Base-by-base conservation (phyloP, 495 filamentous ascomycete species). In the Jackrogersella minutella region DNA sequence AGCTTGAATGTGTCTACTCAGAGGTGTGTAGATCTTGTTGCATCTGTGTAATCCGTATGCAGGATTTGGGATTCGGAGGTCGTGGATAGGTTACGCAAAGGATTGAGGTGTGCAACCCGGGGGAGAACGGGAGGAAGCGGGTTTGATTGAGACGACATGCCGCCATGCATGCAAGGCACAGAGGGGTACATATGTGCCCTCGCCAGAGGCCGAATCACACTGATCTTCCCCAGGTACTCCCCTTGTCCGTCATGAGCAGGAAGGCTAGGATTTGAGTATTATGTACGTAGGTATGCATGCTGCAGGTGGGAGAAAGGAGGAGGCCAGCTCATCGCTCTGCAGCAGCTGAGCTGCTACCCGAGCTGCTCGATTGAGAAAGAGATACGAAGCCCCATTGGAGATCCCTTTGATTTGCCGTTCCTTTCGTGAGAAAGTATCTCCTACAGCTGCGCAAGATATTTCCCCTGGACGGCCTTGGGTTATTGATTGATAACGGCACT, bases 101-200 rank as follows among this genome's bases (percentile, higher is more conserved):
- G 44, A 49, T n/a, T 16, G n/a, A n/a, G 31, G 24, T 31, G 52
- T 55, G 52, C 28, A 10, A 36, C 40, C 28, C 30, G 26, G 36
- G 49, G 37, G 50, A 40, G 39, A 21, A 17, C 43, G 51, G 51
- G 41, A 19, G 33, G 52, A 55, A 41, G 52, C 34, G 36, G 33
- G 37, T 24, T 44, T 34, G 14, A 37, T 2, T 31, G 19, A 40
- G 21, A 40, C 21, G 52, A n/a, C 52, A 55, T 30, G 22, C 21
- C 34, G 37, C n/a, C 37, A 53, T 62, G 47, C 58, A 62, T 54
- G 58, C 58, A 62, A 62, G 58, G 58, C 58, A 62, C 57, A 30
- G 33, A 34, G 31, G 55, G 57, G 36, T 19, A 44, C 44, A 49
- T n/a, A n/a, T 4, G 24, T 43, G 33, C 24, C 24, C 31, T 30